Evolutionary conservation across 2,329 filamentous ascomycete species (phyloP).

Genomic region (Paraphaeosphaeria minitans): DNA sequence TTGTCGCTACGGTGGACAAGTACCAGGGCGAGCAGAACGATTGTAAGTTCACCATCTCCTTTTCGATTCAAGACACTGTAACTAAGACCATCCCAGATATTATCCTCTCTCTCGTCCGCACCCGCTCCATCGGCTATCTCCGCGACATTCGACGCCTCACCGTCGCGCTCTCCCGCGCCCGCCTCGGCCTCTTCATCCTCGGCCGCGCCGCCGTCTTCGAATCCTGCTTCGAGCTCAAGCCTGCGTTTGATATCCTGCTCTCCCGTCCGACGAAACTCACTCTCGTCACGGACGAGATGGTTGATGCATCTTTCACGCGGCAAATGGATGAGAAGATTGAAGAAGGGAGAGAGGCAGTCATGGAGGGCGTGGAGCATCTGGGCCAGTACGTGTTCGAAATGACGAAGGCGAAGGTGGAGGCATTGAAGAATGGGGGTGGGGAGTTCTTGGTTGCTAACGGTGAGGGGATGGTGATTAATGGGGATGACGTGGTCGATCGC

Average conservation of each 20-base stretch:
- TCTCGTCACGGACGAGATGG: conserved; percentile 86
- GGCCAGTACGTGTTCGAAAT: conserved; percentile 97
- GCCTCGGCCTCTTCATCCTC: conserved; percentile 89
- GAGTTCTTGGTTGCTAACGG: conserved; percentile 37
- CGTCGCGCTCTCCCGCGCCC: conserved; percentile 89
- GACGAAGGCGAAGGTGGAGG: conserved; percentile 74
- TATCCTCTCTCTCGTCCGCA: conserved; percentile 90
- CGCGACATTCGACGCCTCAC: conserved; percentile 92
- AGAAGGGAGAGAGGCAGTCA: conserved; percentile 63
- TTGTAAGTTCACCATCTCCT: conserved; percentile 64
- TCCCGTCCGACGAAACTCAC: conserved; percentile 79
- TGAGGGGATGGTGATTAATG: conserved; percentile 42
- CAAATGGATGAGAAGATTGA: conserved; percentile 53
- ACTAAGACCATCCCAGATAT: conserved; percentile 64
- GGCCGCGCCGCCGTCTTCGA: conserved; percentile 89
- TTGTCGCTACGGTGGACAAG: conserved; percentile 95
- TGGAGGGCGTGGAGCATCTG: conserved; percentile 92
- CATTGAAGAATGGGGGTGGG: conserved; percentile 54
- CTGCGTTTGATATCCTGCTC: conserved; percentile 81
- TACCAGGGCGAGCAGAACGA: conserved; percentile 99
- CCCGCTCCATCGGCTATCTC: conserved; percentile 86
- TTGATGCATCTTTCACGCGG: conserved; percentile 61
- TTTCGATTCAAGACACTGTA: not conserved
- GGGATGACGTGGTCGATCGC: conserved; percentile 33
- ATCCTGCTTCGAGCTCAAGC: conserved; percentile 81